These are phyloP conservation scores for Thielaviopsis punctulata DNA, from an alignment of 2,329 filamentous ascomycete species.

Conservation along the genomic window DNA sequence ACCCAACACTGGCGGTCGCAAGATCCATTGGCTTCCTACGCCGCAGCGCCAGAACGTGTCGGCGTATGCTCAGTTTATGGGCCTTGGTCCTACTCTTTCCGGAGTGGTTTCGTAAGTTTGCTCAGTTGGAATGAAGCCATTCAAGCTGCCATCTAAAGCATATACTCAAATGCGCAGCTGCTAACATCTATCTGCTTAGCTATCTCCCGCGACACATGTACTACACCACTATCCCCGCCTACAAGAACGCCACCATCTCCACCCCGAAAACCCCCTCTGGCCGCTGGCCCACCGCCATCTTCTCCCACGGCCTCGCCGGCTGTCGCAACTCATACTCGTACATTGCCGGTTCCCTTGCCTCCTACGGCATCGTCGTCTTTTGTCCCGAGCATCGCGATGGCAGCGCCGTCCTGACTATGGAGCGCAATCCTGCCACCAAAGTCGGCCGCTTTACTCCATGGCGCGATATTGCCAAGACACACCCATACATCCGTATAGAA, in stretches of 20 bases:
- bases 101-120: slow-evolving; percentile 40
- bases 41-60: slow-evolving; percentile 60
- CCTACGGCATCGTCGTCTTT: slow-evolving; percentile 63
- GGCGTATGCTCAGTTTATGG: slow-evolving; percentile 62
- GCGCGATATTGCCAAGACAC: slow-evolving; percentile 8
- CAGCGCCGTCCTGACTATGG: slow-evolving; percentile 55
- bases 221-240: slow-evolving; percentile 54
- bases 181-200: slow-evolving; percentile 20
- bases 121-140: background rate
- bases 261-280: slow-evolving; percentile 27
- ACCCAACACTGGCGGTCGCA: slow-evolving; percentile 31
- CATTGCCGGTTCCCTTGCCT: slow-evolving; percentile 59
- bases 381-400: slow-evolving; percentile 74
- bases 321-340: slow-evolving; percentile 76
- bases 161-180: background rate
- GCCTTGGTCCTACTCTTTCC: slow-evolving; percentile 40
- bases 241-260: slow-evolving; percentile 52
- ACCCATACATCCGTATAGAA: slow-evolving; percentile 36
- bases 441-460: slow-evolving; percentile 15
- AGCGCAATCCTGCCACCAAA: slow-evolving; percentile 42
- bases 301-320: slow-evolving; percentile 73
- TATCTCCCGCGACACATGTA: slow-evolving; percentile 54
- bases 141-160: background rate
- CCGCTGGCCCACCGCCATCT: slow-evolving; percentile 67
- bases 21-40: slow-evolving; percentile 57